Evolutionary conservation across 768 basidiomycete species (phyloP), one percentile per base, ranked within the genome.

Genomic region (Naganishia vaughanmartiniae): DNA sequence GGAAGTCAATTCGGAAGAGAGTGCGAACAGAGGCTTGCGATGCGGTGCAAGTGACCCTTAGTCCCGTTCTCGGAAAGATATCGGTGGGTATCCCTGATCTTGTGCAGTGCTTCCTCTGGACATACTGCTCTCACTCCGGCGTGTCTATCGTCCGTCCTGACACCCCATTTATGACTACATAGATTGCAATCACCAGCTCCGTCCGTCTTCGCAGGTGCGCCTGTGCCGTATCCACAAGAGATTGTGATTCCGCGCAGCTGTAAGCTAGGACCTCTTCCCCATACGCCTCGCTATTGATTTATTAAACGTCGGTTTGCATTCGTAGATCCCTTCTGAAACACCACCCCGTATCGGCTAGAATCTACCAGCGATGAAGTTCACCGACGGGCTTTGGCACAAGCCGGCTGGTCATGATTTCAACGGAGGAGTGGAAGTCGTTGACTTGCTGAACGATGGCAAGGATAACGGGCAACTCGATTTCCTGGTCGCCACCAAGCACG

Each of bases 381-480:
- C 68, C 55, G 68, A 69, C 57, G 68, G 68, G 2, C 48, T 69
- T 28, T 78, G 77, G 77, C 31, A 63, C n/a, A 66, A 68, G 54
- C 77, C 73, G 74, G 82, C 85, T 71, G 88, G 87, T 48, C 85
- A 87, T 69, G 87, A 86, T 74, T 84, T 87, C 15, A 84, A 84
- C 71, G 87, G 86, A 69, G 88, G 86, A 34, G 82, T 89, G 53
- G 87, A 89, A 74, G 87, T 88, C 45, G 85, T 85, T 39, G 84
- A 87, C 63, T 79, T 83, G 26, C 80, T 76, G 28, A 60, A 70
- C 7, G 54, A 58, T 26, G 54, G 51, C 0, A 36, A 81, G 48
- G 78, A 80, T 15, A 84, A 84, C 55, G 81, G 81, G 17, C 82
- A 84, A 36, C 85, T 87, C 73, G 84, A 87, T 72, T 82, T 88